These are phyloP conservation scores for Lactarius indigo DNA, from an alignment of 768 basidiomycete species.

Conservation along the genomic window DNA sequence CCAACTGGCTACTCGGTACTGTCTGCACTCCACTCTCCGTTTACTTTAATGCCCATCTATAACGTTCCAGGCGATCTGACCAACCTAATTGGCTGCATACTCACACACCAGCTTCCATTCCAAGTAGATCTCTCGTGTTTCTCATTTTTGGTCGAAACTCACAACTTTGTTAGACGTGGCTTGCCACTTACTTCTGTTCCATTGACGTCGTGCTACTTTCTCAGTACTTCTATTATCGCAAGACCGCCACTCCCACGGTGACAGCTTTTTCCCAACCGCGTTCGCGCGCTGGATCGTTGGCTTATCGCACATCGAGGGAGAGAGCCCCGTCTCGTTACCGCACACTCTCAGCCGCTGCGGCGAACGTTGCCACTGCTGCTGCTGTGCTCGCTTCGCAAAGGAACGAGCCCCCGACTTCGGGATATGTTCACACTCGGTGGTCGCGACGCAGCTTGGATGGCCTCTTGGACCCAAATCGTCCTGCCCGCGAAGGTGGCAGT, in stretches of 20 bases:
- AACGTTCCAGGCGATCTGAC: conserved; percentile 72
- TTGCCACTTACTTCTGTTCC: conserved; percentile 86
- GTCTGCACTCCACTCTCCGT: neutral
- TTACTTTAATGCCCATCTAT: neutral
- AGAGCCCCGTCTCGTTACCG: conserved; percentile 60
- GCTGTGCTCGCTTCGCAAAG: conserved; percentile 67
- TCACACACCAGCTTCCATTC: conserved; percentile 93
- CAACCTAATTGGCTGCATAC: conserved; percentile 85
- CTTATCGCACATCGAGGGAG: conserved; percentile 50
- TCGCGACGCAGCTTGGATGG: conserved; percentile 32
- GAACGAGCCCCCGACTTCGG: conserved; percentile 36
- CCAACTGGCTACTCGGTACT: conserved; percentile 89
- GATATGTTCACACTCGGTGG: conserved; percentile 30
- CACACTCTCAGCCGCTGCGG: conserved; percentile 62
- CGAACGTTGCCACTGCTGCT: conserved; percentile 61
- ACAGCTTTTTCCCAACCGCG: conserved; percentile 39
- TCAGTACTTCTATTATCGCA: conserved; percentile 79
- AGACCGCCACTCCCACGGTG: conserved; percentile 34
- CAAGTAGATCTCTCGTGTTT: conserved; percentile 50
- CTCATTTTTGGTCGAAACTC: conserved; percentile 22
- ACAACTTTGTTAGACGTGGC: conserved; percentile 58
- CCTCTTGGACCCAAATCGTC: conserved; percentile 28
- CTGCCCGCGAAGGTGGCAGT: conserved; percentile 39
- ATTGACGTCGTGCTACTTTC: conserved; percentile 72
- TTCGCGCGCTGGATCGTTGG: conserved; percentile 37